phyloP scores from a whole-genome alignment of 2,329 filamentous ascomycete genomes.

The Colletotrichum liriopes region DNA sequence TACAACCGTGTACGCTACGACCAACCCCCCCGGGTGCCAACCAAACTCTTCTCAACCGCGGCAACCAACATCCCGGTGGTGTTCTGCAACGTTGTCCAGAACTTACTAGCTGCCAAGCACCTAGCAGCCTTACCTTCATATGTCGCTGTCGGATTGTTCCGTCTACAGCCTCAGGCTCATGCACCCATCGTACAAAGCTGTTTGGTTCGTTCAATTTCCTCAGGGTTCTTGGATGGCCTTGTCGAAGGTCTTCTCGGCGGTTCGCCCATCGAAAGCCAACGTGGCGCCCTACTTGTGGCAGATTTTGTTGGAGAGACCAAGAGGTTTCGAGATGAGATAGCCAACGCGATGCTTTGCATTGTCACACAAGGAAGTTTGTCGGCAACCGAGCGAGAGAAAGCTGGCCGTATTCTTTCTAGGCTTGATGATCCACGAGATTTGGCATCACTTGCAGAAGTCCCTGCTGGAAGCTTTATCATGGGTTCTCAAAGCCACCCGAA shows the following conservation, averaged over 20 bases:
- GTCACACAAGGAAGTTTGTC: neutral
- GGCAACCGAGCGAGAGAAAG: neutral
- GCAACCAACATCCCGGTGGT: neutral
- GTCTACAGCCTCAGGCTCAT: neutral
- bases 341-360: neutral
- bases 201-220: neutral
- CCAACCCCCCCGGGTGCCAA: rapidly evolving
- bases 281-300: constrained; percentile 18
- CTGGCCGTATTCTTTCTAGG: constrained; percentile 18
- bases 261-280: neutral
- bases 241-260: neutral
- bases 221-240: neutral
- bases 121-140: neutral
- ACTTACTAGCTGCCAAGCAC: constrained; percentile 17
- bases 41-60: neutral
- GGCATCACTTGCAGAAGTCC: constrained; percentile 5
- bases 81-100: neutral
- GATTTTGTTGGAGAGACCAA: neutral
- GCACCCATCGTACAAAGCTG: neutral
- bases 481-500: constrained; percentile 33
- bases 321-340: neutral
- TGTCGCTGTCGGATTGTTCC: constrained; percentile 1
- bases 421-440: constrained; percentile 29
- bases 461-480: constrained; percentile 21
- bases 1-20: neutral